Conservation (phyloP, 768 basidiomycete genomes). For the Phylloporus sp. region DNA sequence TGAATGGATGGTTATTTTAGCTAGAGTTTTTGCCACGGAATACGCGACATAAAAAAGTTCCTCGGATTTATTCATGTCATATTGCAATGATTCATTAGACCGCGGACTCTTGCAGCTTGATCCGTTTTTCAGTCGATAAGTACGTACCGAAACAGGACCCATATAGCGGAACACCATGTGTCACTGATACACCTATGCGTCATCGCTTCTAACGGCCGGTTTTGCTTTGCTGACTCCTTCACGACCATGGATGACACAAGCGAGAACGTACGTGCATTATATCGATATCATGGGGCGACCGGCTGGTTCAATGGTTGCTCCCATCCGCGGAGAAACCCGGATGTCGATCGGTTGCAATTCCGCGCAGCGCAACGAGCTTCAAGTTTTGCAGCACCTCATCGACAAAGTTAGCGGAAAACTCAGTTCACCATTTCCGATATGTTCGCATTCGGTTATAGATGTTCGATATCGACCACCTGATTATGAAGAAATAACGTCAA, state of each 20-base stretch:
- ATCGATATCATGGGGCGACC: background rate
- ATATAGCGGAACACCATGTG: background rate
- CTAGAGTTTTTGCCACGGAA: background rate
- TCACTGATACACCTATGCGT: no score
- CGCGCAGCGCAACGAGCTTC: no score
- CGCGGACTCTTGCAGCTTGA: background rate
- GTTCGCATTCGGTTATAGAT: background rate
- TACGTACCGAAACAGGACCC: constrained; percentile 15
- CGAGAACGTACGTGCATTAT: background rate
- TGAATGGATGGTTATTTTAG: background rate
- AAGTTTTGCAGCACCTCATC: no score
- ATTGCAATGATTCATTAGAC: background rate
- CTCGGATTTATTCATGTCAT: background rate
- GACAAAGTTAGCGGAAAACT: background rate
- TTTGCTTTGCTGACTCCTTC: no score
- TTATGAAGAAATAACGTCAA: constrained; percentile 4
- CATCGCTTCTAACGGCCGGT: no score
- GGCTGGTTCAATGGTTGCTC: background rate
- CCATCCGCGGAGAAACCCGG: constrained; percentile 13
- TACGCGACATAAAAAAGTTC: background rate
- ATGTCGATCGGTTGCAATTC: background rate
- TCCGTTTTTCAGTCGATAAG: constrained; percentile 4
- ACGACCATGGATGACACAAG: constrained; percentile 3
- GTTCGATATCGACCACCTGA: background rate
- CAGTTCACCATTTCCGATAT: constrained; percentile 2